Evolutionary conservation across 495 filamentous ascomycete species (phyloP), one percentile per base, ranked within the genome.

Genomic region (Tuber indicum): DNA sequence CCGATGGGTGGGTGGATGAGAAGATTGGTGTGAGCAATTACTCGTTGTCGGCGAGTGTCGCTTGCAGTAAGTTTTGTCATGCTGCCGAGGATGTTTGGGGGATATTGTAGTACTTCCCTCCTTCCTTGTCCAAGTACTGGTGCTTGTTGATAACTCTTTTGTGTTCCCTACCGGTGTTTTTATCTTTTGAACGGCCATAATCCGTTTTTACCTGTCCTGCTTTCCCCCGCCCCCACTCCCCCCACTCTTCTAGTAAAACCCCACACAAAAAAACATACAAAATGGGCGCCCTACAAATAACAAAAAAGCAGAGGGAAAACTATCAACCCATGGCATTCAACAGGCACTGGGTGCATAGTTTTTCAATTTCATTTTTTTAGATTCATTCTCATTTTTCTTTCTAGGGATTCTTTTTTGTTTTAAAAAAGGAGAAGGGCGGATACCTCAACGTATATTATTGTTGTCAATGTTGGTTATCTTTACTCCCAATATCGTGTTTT

Each of bases 1-100:
- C 96, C 72, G 96, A 99, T 83, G 87, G 88, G 52, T 94, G 91
- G 86, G 96, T 98, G 81, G 96, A 99, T 84, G 96, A 99, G 84
- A 91, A 95, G 79, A 98, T 99, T 86, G 92, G 93, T 81, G 97
- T 99, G 86, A 98, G 96, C 87, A 97, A 97, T 85, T 99, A 92
- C 89, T 97, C 93, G 85, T 88, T 99, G 70, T 96, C 93, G 82
- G 96, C 96, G 71, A 97, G 94, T 86, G 95, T 99, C 45, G 96
- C 96, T 47, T 99, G 96, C 87, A 96, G 94, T 87, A 98, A 98
- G 86, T 98, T 99, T 87, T 98, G 96, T 86, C 96, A 99, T 85
- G 96, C 96, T 70, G 96, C 94, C 44, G 96, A 99, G 85, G 96
- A 99, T 84, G 91, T 91, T 62, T 99, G 96, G 96, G 90, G 94